phyloP scores from a whole-genome alignment of 257 asterid species.

The Linderniella brevidens region DNA sequence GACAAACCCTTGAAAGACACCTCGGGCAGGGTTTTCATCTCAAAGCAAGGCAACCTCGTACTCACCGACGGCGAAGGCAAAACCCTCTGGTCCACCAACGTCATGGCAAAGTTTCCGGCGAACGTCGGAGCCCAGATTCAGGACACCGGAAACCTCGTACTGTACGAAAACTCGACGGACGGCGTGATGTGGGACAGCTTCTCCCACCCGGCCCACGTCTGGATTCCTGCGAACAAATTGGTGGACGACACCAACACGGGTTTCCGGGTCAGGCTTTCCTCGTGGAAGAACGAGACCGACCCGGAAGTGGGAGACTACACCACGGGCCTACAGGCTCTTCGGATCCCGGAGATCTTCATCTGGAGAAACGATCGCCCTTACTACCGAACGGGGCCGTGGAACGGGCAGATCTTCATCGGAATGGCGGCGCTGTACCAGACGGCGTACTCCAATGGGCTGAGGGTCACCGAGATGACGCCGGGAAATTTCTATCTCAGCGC shows the following conservation, averaged over 20 bases:
- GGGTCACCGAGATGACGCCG: background rate
- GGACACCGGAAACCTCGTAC: constrained; percentile 26
- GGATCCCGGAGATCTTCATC: constrained; percentile 22
- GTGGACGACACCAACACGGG: constrained; percentile 20
- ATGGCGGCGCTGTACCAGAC: too few relatives aligned
- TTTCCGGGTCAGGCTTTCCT: constrained; percentile 13
- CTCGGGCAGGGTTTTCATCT: constrained; percentile 10
- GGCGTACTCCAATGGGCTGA: too few relatives aligned
- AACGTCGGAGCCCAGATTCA: constrained; percentile 16
- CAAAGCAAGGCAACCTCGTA: constrained; percentile 16
- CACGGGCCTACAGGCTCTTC: constrained; percentile 18
- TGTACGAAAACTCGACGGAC: constrained; percentile 14
- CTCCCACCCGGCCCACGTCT: constrained; percentile 17
- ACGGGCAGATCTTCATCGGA: constrained; percentile 27
- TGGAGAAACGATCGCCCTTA: constrained; percentile 19
- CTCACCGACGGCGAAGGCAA: constrained; percentile 12
- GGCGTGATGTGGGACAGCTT: constrained; percentile 26
- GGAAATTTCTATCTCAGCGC: constrained; percentile 21
- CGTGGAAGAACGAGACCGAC: constrained; percentile 24
- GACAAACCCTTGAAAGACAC: constrained; percentile 17
- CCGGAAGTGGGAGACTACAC: constrained; percentile 24
- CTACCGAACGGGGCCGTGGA: constrained; percentile 45
- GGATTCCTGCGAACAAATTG: constrained; percentile 21
- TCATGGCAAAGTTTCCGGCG: constrained; percentile 1
- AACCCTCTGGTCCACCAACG: constrained; percentile 20